Base-by-base conservation (phyloP, 1,284 basidiomycete genomes). In the Sporisorium scitamineum region DNA sequence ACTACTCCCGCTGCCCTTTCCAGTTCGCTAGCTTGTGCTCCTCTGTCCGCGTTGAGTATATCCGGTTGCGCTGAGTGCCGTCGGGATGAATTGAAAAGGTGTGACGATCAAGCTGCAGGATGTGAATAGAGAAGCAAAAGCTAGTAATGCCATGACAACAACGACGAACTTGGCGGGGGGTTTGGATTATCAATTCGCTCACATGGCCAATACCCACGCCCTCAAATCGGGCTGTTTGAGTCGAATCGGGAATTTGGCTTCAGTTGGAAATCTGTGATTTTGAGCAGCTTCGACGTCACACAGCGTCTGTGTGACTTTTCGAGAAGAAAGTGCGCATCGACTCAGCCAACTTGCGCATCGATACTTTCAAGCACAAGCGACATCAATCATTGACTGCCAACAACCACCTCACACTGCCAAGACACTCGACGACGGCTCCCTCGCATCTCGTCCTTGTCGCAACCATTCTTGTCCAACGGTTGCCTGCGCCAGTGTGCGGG, bases 271-370 rank as follows among this genome's bases (percentile, higher is more conserved):
- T 53, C 51, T 18, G 20, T 20, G 54, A 56, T 47, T 47, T 18
- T 6, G 32, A 13, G 54, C 37, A 52, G n/a, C 41, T 51, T 22
- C 42, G 54, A 61, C 51, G 51, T 61, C 51, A 61, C 51, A 18
- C n/a, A 14, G 39, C 39, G 9, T 29, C 5, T 31, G 27, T 54
- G 54, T 42, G 26, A 54, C 45, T 48, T 57, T 47, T 47, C 18
- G 16, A 29, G 50, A 44, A 60, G 48, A 59, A 34, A 52, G 10
- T 47, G 34, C 31, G 13, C 11, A 10, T 58, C 34, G 56, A 58
- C 47, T 58, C 47, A 51, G 56, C 56, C 47, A 51, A 16, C 16
- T 48, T 24, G 8, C 6, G 22, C 18, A 18, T 26, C 7, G 16
- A n/a, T 16, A 22, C 51, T 45, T 16, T 26, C 22, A 45, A 29